phyloP scores from a whole-genome alignment of 129 eudicot genomes.

The Mikania micrantha region DNA sequence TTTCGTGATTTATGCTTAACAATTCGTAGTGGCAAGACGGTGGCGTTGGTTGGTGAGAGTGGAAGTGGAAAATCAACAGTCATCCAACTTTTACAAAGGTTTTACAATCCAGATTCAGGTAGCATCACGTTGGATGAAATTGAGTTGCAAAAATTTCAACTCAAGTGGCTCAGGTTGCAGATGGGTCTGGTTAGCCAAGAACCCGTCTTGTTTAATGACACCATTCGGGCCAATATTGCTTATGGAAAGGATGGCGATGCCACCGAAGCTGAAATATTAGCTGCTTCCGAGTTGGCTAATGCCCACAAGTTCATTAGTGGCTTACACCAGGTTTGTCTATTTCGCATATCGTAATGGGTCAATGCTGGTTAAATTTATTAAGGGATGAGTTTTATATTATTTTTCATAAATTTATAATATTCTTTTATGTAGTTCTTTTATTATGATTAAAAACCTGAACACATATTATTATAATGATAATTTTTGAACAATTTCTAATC shows the following conservation, averaged over 20 bases:
- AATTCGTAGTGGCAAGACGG: slow-evolving; percentile 69
- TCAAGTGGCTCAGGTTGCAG: slow-evolving; percentile 75
- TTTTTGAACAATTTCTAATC: no score
- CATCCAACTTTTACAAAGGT: slow-evolving; percentile 58
- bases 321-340: slow-evolving; percentile 38
- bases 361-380: no score
- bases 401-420: no score
- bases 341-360: no score
- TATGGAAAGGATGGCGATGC: slow-evolving; percentile 69
- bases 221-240: slow-evolving; percentile 62
- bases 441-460: no score
- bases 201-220: slow-evolving; percentile 60
- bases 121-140: slow-evolving; percentile 50
- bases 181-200: slow-evolving; percentile 82
- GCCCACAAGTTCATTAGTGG: slow-evolving; percentile 68
- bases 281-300: slow-evolving; percentile 65
- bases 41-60: slow-evolving; percentile 75
- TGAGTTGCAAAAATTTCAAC: slow-evolving; percentile 47
- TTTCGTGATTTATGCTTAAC: slow-evolving; percentile 58
- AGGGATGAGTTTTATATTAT: no score
- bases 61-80: slow-evolving; percentile 76
- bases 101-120: slow-evolving; percentile 66
- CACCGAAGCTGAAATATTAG: slow-evolving; percentile 58
- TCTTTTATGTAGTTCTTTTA: no score
- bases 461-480: no score